Conservation (phyloP, 2,329 filamentous ascomycete species). For the Emericellopsis cladophorae region DNA sequence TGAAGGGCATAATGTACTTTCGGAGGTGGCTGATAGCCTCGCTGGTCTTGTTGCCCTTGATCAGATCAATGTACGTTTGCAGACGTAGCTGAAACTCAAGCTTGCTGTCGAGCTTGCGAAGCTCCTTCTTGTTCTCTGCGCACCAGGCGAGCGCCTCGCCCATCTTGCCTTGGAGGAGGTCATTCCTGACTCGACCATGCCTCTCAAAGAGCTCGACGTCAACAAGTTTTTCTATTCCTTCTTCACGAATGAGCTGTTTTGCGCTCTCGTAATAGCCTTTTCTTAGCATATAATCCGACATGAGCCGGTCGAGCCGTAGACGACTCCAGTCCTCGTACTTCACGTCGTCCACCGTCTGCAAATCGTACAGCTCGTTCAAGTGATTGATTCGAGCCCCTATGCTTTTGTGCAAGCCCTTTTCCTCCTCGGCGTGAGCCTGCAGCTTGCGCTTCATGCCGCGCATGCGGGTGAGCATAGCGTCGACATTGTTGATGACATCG, state of each 20-base stretch:
- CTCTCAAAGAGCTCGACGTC: constrained; percentile 81
- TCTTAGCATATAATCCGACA: constrained; percentile 87
- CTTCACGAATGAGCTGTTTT: constrained; percentile 58
- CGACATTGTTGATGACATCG: constrained; percentile 68
- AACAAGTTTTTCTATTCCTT: constrained; percentile 67
- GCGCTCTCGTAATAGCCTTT: constrained; percentile 75
- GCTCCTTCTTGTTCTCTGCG: constrained; percentile 79
- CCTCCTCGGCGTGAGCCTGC: constrained; percentile 62
- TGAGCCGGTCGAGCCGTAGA: constrained; percentile 64
- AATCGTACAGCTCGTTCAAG: constrained; percentile 66
- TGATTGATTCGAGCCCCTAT: constrained; percentile 67
- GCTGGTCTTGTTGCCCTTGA: constrained; percentile 56
- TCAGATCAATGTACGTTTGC: constrained; percentile 90
- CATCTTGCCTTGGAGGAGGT: constrained; percentile 57
- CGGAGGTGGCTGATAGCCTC: constrained; percentile 75
- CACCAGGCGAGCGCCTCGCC: constrained; percentile 82
- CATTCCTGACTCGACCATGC: constrained; percentile 66
- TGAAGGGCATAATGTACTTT: constrained; percentile 65
- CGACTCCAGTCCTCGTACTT: constrained; percentile 89
- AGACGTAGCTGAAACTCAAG: constrained; percentile 88
- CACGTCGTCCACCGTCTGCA: constrained; percentile 76
- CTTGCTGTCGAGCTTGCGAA: constrained; percentile 79
- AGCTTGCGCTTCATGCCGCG: constrained; percentile 83
- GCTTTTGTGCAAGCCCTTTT: constrained; percentile 62
- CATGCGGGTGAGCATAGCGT: constrained; percentile 76